phyloP scores from a whole-genome alignment of 202 grass and related monocot species.

The Musa balbisiana region DNA sequence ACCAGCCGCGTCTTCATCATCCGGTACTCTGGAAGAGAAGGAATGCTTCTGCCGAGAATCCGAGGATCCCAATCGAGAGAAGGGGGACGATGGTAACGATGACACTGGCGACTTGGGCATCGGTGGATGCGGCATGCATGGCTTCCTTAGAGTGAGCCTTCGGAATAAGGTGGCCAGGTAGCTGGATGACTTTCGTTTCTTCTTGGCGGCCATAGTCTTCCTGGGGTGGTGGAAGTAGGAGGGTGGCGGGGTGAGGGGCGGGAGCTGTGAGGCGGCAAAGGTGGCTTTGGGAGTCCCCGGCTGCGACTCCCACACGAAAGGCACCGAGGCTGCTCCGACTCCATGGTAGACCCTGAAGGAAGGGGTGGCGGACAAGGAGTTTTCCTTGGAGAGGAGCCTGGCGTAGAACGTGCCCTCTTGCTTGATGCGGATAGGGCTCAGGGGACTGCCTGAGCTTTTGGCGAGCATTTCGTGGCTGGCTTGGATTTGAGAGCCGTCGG shows the following conservation, averaged over 20 bases:
- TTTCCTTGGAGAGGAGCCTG: constrained; percentile 32
- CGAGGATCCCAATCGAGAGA: neutral
- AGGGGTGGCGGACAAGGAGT: constrained; percentile 20
- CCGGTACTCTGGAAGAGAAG: constrained; percentile 32
- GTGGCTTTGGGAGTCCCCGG: constrained; percentile 36
- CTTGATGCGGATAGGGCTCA: constrained; percentile 17
- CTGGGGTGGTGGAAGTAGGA: constrained; percentile 23
- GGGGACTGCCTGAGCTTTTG: constrained; percentile 14
- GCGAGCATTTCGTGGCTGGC: constrained; percentile 13
- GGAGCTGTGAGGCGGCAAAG: constrained; percentile 7
- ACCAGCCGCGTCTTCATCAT: constrained; percentile 8
- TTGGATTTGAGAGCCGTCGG: too few relatives aligned
- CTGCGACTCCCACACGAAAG: constrained; percentile 40
- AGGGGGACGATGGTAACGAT: constrained; percentile 10
- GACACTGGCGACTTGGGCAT: neutral
- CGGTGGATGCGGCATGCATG: too few relatives aligned
- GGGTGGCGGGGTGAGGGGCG: constrained; percentile 39
- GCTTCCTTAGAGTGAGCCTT: constrained; percentile 3
- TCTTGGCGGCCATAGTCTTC: constrained; percentile 18
- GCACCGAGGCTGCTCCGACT: constrained; percentile 24
- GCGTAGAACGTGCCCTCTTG: constrained; percentile 33
- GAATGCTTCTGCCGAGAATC: constrained; percentile 12
- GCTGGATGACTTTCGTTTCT: constrained; percentile 7
- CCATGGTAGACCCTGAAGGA: constrained; percentile 43
- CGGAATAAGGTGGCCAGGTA: constrained; percentile 8